phyloP scores from a whole-genome alignment of 805 yeast species.

The Candida suzukii region DNA sequence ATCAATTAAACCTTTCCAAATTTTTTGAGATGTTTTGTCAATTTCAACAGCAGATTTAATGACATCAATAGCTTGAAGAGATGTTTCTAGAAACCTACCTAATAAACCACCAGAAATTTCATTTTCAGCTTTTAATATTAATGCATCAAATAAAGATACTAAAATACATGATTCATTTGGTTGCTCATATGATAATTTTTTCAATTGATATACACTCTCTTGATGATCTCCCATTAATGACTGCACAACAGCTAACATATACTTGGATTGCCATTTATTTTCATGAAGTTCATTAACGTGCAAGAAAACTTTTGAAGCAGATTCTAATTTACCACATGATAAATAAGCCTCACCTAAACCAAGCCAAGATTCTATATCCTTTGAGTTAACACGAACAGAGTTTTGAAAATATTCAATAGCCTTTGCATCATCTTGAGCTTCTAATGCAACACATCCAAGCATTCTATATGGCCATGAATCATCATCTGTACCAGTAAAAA shows the following conservation, averaged over 20 bases:
- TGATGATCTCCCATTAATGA: constrained; percentile 61
- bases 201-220: constrained; percentile 45
- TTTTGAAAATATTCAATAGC: constrained; percentile 89
- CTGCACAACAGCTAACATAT: constrained; percentile 60
- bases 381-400: constrained; percentile 61
- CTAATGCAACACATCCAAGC: constrained; percentile 71
- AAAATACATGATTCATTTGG: constrained; percentile 47
- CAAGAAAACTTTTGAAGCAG: constrained; percentile 75
- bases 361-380: constrained; percentile 79
- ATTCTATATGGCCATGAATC: constrained; percentile 85
- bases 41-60: constrained; percentile 12
- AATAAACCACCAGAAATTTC: constrained; percentile 55
- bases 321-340: constrained; percentile 78
- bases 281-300: constrained; percentile 53
- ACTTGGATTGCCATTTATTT: constrained; percentile 53
- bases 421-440: constrained; percentile 60
- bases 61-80: constrained; percentile 29
- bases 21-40: constrained; percentile 34
- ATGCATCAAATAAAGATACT: constrained; percentile 49
- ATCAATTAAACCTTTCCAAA: constrained; percentile 65
- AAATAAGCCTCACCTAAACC: constrained; percentile 96
- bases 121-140: constrained; percentile 45
- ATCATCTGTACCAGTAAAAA: constrained; percentile 28
- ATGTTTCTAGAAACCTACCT: constrained; percentile 52
- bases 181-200: constrained; percentile 29